Conservation (phyloP, 306 rosid species). For the Senna tora region DNA sequence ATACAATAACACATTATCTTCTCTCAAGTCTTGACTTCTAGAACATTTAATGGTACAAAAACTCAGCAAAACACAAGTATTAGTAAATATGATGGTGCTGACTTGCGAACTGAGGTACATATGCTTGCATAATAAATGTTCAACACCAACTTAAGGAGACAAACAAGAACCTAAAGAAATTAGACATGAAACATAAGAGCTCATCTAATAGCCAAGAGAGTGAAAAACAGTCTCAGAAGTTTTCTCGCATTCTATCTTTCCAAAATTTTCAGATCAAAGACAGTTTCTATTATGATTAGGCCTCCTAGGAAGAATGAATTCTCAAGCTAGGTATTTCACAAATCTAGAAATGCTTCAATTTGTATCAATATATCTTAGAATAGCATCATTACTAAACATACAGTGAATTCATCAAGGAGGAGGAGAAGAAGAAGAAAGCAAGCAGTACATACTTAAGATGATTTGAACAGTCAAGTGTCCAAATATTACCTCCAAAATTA, state of each 20-base stretch:
- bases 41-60: constrained; percentile 22
- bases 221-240: constrained; percentile 26
- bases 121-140: constrained; percentile 4
- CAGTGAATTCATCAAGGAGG: not conserved
- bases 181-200: constrained; percentile 22
- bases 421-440: constrained; percentile 23
- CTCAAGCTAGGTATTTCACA: constrained; percentile 16
- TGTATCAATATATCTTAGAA: not conserved
- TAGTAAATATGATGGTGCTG: constrained; percentile 19
- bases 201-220: constrained; percentile 33
- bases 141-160: constrained; percentile 34
- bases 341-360: constrained; percentile 1
- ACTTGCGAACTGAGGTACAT: constrained; percentile 28
- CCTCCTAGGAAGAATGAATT: constrained; percentile 25
- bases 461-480: constrained; percentile 26
- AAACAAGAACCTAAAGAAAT: constrained; percentile 23
- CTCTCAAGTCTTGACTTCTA: not conserved
- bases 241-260: constrained; percentile 11
- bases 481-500: constrained; percentile 79
- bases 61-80: constrained; percentile 20
- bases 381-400: not conserved
- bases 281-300: constrained; percentile 23
- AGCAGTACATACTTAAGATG: constrained; percentile 18
- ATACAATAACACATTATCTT: constrained; percentile 33
- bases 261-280: constrained; percentile 10